Percentiles rank a stretch among this genome's conserved stretches.
Conservation (phyloP, 2,329 filamentous ascomycete genomes). For the Stemphylium beticola region DNA sequence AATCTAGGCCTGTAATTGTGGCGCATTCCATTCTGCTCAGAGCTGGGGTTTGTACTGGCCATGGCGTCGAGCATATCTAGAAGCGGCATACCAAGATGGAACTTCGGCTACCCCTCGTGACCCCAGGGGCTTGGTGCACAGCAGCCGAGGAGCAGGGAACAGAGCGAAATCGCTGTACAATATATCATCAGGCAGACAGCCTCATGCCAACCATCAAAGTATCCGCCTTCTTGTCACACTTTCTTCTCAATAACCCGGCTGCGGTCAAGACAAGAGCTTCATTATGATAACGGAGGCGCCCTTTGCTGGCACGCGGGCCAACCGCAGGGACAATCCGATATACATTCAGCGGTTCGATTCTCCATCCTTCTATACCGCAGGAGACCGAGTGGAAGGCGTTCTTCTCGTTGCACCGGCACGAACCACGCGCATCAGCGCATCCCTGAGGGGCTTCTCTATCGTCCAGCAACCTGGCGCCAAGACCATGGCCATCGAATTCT, state of each 20-base stretch:
- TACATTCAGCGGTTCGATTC: conserved; percentile 23
- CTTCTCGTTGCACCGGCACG: conserved; percentile 29
- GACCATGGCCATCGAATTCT: conserved; percentile 24
- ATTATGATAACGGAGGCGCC: conserved; percentile 17
- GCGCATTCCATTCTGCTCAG: background rate
- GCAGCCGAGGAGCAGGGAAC: conserved; percentile 9
- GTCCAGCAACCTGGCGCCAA: conserved; percentile 19
- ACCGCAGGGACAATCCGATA: conserved; percentile 21
- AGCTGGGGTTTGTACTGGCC: background rate
- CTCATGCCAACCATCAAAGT: background rate
- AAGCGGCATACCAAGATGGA: conserved; percentile 6
- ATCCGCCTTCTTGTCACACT: background rate
- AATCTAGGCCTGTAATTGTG: background rate
- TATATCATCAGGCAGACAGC: background rate
- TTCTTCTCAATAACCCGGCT: background rate
- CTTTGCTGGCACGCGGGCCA: conserved; percentile 12
- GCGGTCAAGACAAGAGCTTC: background rate
- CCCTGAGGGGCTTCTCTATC: conserved; percentile 22
- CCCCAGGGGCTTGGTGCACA: conserved; percentile 10
- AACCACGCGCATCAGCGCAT: conserved; percentile 25
- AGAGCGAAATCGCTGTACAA: conserved; percentile 6
- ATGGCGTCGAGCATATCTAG: background rate
- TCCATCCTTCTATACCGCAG: conserved; percentile 25
- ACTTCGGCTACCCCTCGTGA: conserved; percentile 1
- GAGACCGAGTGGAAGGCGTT: conserved; percentile 28